phyloP scores from a whole-genome alignment of 345 rosid species.

The Barbarea vulgaris region DNA sequence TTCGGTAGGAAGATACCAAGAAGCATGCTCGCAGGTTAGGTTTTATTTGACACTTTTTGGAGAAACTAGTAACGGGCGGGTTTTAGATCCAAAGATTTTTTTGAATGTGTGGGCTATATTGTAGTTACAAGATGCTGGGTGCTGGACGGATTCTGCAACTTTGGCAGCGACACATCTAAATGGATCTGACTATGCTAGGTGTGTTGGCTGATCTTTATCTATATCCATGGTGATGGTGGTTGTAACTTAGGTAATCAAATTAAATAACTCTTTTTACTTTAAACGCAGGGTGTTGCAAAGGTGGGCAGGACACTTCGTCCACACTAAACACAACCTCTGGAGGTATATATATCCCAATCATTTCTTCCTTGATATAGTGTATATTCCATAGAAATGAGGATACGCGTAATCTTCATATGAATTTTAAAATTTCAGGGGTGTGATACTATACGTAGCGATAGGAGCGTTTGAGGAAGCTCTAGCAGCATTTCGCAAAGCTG shows the following conservation, averaged over 20 bases:
- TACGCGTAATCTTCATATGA: background rate
- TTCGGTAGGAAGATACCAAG: constrained; percentile 92
- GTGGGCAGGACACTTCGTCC: constrained; percentile 81
- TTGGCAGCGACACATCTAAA: constrained; percentile 83
- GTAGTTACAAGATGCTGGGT: constrained; percentile 93
- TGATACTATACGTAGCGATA: constrained; percentile 75
- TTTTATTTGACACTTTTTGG: background rate
- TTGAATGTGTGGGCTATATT: background rate
- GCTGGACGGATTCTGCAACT: constrained; percentile 93
- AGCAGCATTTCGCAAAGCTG: constrained; percentile 65
- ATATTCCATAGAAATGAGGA: background rate
- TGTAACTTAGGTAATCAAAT: background rate
- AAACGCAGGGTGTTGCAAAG: constrained; percentile 66
- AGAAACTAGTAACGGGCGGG: too few species aligned
- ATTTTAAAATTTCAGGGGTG: constrained; percentile 52
- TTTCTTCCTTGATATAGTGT: background rate
- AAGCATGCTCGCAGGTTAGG: constrained; percentile 93
- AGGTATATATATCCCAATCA: constrained; percentile 49
- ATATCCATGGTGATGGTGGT: background rate
- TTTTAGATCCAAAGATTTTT: background rate
- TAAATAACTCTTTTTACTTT: background rate
- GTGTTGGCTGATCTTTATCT: background rate
- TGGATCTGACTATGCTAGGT: constrained; percentile 83
- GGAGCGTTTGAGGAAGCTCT: constrained; percentile 81
- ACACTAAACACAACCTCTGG: constrained; percentile 78